Percentiles rank a stretch among this genome's conserved stretches.
phyloP scores from a whole-genome alignment of 768 basidiomycete species.

The Tylopilus subfusipes region DNA sequence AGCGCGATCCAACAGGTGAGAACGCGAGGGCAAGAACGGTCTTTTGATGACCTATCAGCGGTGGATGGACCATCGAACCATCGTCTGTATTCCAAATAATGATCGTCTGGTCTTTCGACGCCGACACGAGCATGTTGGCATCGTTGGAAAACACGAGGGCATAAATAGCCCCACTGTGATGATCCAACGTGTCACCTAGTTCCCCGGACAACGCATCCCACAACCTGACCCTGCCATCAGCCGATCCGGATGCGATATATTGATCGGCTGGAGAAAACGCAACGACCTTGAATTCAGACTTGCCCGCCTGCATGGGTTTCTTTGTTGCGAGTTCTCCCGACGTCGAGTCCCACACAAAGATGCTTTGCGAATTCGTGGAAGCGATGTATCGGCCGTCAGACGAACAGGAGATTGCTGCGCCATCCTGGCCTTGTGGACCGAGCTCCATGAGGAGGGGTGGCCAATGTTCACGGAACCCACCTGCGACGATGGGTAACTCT shows the following conservation, averaged over 20 bases:
- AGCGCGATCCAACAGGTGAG: slow-evolving; percentile 24
- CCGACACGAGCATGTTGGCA: slow-evolving; percentile 23
- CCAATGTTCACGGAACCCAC: slow-evolving; percentile 31
- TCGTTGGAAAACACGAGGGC: slow-evolving; percentile 31
- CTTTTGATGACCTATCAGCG: slow-evolving; percentile 25
- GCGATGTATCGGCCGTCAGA: slow-evolving; percentile 29
- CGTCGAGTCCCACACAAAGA: slow-evolving; percentile 26
- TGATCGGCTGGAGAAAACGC: slow-evolving; percentile 30
- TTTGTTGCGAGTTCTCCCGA: slow-evolving; percentile 27
- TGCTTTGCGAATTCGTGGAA: slow-evolving; percentile 19
- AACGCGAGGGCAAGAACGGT: slow-evolving; percentile 27
- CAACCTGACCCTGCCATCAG: slow-evolving; percentile 19
- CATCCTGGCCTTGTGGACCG: slow-evolving; percentile 9
- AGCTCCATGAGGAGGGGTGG: slow-evolving; percentile 32
- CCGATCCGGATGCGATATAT: slow-evolving; percentile 24
- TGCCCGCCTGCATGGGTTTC: slow-evolving; percentile 11
- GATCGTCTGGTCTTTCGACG: slow-evolving; percentile 25
- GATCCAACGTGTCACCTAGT: slow-evolving; percentile 12
- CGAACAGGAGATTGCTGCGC: slow-evolving; percentile 24
- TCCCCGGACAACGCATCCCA: slow-evolving; percentile 29
- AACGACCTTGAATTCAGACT: slow-evolving; percentile 15
- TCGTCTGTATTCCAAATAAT: slow-evolving; percentile 23
- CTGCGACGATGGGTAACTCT: slow-evolving; percentile 20
- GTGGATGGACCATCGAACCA: slow-evolving; percentile 12
- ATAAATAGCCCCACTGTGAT: slow-evolving; percentile 22